Evolutionary conservation across 129 eudicot genomes (phyloP), one percentile per base, ranked within the genome.

Genomic region (Escallonia herrerae): DNA sequence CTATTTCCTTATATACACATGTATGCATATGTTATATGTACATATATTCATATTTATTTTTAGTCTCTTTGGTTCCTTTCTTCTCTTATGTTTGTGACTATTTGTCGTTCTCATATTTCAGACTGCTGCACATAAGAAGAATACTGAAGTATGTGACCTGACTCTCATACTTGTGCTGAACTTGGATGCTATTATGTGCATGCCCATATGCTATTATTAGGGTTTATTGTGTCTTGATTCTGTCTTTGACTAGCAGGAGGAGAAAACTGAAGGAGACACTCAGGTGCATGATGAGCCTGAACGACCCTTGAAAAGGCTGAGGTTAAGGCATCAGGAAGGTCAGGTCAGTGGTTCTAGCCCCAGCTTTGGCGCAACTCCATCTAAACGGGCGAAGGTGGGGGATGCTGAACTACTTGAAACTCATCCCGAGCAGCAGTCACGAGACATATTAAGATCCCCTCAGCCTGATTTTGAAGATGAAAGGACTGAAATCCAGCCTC

Each of bases 251-350:
- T 76, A 81, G 86, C 65, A 38, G 33, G 66, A 62, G 68, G 77
- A 74, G 45, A 75, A 40, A 40, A 64, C 77, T 48, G 84, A 74
- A 77, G 87, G 82, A 65, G 95, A 81, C 78, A 77, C 83, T 67
- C 86, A 58, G 74, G 70, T 58, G 41, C 75, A 76, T 2, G 90
- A 81, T 66, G 95, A 83, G 63, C 76, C 85, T 3, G 89, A 77
- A 74, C 76, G 91, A 2, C 97, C 97, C 9, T 76, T 90, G 37
- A 90, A 90, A 75, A 84, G 95, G 70, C 55, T 86, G 53, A 76
- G 95, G 15, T 63, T 76, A 59, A 80, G 80, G 64, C 76, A 77
- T 77, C 86, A 77, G 72, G 88, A 77, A 55, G 79, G 70, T 60
- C 79, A 72, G 45, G 12, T 63, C 50, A 61, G 71, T 13, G 75